A percentile compares a stretch with the other conserved stretches of the same genome.
phyloP scores from a whole-genome alignment of 78 protist genomes.

The Anaeramoeba flamelloides region DNA sequence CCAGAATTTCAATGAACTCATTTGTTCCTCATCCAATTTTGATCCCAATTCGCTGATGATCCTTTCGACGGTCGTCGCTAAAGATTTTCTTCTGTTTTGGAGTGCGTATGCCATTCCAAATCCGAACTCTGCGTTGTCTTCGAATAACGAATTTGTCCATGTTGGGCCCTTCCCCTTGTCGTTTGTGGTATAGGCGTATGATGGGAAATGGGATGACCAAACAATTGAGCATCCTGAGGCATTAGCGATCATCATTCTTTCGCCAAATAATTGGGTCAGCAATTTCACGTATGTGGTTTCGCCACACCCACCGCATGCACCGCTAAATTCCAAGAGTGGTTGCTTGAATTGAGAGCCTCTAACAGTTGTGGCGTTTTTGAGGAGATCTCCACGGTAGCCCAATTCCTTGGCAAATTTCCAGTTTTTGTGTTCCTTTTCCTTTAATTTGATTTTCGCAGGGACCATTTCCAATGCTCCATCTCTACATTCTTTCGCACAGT shows the following conservation, averaged over 20 bases:
- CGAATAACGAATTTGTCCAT: constrained; percentile 20
- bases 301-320: constrained; percentile 55
- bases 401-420: no score
- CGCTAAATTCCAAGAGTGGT: constrained; percentile 43
- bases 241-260: constrained; percentile 11
- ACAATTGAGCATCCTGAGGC: constrained; percentile 38
- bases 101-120: background rate
- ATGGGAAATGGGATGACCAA: constrained; percentile 8
- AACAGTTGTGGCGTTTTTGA: constrained; percentile 21
- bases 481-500: constrained; percentile 40
- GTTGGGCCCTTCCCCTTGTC: constrained; percentile 16
- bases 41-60: no score
- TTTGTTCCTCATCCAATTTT: no score
- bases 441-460: no score
- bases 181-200: constrained; percentile 10
- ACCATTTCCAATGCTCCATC: constrained; percentile 36
- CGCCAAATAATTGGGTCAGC: constrained; percentile 11
- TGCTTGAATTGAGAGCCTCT: constrained; percentile 35
- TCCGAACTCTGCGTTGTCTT: constrained; percentile 28
- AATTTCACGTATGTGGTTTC: constrained; percentile 22
- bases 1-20: no score
- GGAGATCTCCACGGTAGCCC: constrained; percentile 17
- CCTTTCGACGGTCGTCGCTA: constrained; percentile 3
- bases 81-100: background rate
- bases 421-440: no score